Evolutionary conservation across 1,139 yeast species (phyloP).

Genomic region (Geotrichum macrosporum): DNA sequence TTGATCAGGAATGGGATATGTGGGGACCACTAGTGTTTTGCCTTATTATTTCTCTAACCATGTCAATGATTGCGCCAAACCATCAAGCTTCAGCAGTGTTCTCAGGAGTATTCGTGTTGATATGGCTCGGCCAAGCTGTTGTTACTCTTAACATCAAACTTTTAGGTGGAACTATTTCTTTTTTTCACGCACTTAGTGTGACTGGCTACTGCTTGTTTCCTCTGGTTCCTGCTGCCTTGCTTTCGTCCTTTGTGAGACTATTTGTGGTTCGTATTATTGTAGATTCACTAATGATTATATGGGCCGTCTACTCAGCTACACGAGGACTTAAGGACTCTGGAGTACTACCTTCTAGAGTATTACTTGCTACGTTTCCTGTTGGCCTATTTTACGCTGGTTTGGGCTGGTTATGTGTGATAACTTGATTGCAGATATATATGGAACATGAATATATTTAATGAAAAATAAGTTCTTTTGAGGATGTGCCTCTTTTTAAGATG

Average conservation of each 20-base stretch:
- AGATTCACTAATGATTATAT: constrained; percentile 51
- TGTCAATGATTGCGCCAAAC: constrained; percentile 42
- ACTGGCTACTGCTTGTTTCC: constrained; percentile 83
- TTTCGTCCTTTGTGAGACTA: constrained; percentile 55
- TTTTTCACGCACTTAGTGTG: constrained; percentile 75
- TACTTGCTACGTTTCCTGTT: constrained; percentile 77
- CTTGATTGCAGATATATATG: constrained; percentile 38
- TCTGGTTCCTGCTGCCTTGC: constrained; percentile 57
- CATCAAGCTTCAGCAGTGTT: constrained; percentile 46
- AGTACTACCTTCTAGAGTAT: constrained; percentile 61
- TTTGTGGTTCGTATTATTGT: constrained; percentile 54
- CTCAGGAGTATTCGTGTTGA: constrained; percentile 60
- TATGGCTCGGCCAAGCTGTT: constrained; percentile 53
- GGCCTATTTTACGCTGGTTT: constrained; percentile 66
- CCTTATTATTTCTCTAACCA: constrained; percentile 54
- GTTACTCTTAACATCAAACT: constrained; percentile 67
- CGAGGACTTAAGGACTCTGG: constrained; percentile 66
- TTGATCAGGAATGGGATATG: constrained; percentile 22
- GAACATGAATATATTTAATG: not conserved
- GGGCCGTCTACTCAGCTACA: constrained; percentile 72
- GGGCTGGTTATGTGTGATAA: constrained; percentile 74
- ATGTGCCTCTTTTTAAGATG: not conserved
- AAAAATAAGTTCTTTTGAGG: not conserved
- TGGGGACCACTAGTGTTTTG: constrained; percentile 88
- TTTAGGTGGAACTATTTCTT: constrained; percentile 66